Evolutionary conservation across 2,329 filamentous ascomycete species (phyloP), one percentile per base, ranked within the genome.

Genomic region (Xylaria sp.): DNA sequence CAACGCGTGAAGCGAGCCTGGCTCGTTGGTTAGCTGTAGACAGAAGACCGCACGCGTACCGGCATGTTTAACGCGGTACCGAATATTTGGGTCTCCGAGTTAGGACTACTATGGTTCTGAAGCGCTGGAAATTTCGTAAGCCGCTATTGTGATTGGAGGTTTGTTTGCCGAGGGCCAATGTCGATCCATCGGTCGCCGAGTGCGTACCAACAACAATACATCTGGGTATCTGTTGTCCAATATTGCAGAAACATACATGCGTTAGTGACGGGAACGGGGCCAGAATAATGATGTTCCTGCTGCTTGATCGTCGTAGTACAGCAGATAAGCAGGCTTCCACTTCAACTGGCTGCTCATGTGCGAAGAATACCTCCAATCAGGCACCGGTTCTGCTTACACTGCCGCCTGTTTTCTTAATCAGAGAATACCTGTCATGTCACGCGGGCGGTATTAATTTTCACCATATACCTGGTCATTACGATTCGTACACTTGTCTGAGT

Each of bases 291-390:
- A 31, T 54, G n/a, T 38, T 62, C 64, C 38, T 48, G 48, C 53
- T 51, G 20, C 51, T 54, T 42, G 20, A 60, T 60, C 38, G 44
- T 66, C 42, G 59, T 60, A 64, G 54, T 17, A 64, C 59, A 28
- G 36, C 28, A 63, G 48, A 56, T 11, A 6, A 42, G 31, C 53
- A 31, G 57, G 20, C 33, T n/a, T 44, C 42, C 42, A 20, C 66
- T 58, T 56, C 42, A 28, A 63, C 54, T 48, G 31, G 44, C 38
- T 63, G 38, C 61, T 49, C 67, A 65, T 65, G 33, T 60, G 56
- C 40, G 66, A 67, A 67, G 68, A 66, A 59, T 66, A 65, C 69
- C 67, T 68, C 71, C 72, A 71, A 75, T 74, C 67, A 73, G 69
- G 40, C 58, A 63, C 36, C 49, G 44, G 46, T 66, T 28, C 59